phyloP scores from a whole-genome alignment of 768 basidiomycete genomes.

The Pleurotus ostreatus region DNA sequence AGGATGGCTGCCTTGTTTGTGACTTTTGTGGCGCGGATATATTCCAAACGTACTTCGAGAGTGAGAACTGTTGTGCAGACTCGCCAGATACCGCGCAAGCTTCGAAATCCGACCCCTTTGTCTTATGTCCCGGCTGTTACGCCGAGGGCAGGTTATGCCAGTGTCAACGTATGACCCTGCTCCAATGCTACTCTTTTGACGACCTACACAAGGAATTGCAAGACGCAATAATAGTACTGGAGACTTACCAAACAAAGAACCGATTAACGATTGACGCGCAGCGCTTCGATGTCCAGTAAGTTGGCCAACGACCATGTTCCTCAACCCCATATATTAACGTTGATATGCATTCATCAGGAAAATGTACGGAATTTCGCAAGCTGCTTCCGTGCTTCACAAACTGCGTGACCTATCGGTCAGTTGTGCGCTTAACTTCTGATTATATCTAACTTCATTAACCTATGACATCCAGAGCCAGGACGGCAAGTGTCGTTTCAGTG shows the following conservation, averaged over 20 bases:
- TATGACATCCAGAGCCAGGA: too few species aligned
- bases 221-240: conserved; percentile 16
- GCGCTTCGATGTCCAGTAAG: neutral
- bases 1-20: conserved; percentile 41
- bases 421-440: neutral
- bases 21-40: conserved; percentile 83
- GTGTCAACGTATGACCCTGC: conserved; percentile 58
- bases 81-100: neutral
- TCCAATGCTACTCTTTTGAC: conserved; percentile 50
- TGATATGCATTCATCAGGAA: conserved; percentile 1
- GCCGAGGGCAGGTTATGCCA: conserved; percentile 72
- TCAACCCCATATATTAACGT: neutral
- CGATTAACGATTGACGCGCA: neutral
- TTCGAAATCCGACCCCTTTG: conserved; percentile 21
- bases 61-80: conserved; percentile 37
- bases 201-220: conserved; percentile 42
- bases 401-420: conserved; percentile 2
- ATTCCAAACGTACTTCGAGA: conserved; percentile 80
- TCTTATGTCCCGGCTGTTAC: conserved; percentile 70
- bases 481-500: conserved; percentile 12
- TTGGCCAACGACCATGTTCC: neutral
- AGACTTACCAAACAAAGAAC: neutral
- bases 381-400: conserved; percentile 34
- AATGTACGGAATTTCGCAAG: conserved; percentile 25
- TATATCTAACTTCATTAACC: too few species aligned